These are phyloP conservation scores for Candida buenavistaensis DNA, from an alignment of 1,139 yeast genomes.

Conservation along the genomic window DNA sequence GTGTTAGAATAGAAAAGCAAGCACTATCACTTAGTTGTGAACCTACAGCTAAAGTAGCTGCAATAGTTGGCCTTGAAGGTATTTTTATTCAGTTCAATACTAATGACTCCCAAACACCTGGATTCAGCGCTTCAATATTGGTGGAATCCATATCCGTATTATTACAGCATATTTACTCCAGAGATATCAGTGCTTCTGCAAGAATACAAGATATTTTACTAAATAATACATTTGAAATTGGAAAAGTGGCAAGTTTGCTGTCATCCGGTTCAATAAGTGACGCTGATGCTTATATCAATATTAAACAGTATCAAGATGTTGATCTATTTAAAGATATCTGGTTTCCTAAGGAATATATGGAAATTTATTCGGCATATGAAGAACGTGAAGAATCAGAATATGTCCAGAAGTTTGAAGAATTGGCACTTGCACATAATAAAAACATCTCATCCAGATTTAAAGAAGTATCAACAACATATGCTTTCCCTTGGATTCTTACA, in stretches of 20 bases:
- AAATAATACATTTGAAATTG: constrained; percentile 40
- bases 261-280: constrained; percentile 58
- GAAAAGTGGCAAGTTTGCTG: constrained; percentile 35
- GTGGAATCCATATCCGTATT: constrained; percentile 62
- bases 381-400: too few species aligned
- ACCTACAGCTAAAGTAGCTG: constrained; percentile 91
- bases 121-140: constrained; percentile 39
- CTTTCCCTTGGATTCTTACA: constrained; percentile 77
- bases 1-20: constrained; percentile 70
- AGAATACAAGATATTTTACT: constrained; percentile 51
- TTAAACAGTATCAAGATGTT: constrained; percentile 85
- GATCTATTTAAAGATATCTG: constrained; percentile 84
- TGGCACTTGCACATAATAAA: constrained; percentile 31
- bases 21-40: constrained; percentile 80
- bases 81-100: constrained; percentile 61
- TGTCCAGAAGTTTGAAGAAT: constrained; percentile 8
- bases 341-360: constrained; percentile 47
- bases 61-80: constrained; percentile 71
- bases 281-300: constrained; percentile 64
- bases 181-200: constrained; percentile 82
- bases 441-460: constrained; percentile 54
- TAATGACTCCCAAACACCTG: constrained; percentile 28
- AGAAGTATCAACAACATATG: constrained; percentile 61
- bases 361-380: constrained; percentile 7
- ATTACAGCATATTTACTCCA: constrained; percentile 85